phyloP scores from a whole-genome alignment of 179 eudicot genomes.

The Spergularia azorica region DNA sequence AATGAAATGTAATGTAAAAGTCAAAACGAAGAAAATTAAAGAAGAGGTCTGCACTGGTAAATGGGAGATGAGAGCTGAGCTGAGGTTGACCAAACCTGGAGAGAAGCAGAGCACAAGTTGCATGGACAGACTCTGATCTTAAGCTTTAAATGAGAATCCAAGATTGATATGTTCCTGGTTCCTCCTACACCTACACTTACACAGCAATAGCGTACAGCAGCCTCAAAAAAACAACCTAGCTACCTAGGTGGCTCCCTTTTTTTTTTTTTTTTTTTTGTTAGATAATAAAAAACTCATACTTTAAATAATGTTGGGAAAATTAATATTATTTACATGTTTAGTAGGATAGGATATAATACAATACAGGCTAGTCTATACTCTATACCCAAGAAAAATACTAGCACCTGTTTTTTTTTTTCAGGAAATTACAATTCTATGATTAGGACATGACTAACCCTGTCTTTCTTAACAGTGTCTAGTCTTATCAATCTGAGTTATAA shows the following conservation, averaged over 20 bases:
- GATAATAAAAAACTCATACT: not conserved
- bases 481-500: constrained; percentile 17
- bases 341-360: constrained; percentile 4
- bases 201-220: no score
- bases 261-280: constrained; percentile 19
- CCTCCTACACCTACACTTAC: no score
- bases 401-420: not conserved
- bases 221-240: not conserved
- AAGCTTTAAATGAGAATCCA: constrained; percentile 6
- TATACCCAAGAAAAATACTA: no score
- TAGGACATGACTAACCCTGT: constrained; percentile 35
- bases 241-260: not conserved
- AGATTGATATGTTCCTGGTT: not conserved
- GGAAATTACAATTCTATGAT: constrained; percentile 7
- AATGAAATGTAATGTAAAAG: not conserved
- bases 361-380: no score
- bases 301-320: no score
- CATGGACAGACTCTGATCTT: not conserved
- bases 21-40: not conserved
- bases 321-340: not conserved
- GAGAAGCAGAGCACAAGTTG: not conserved
- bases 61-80: not conserved
- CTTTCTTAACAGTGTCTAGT: constrained; percentile 20
- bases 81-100: not conserved
- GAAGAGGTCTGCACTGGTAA: not conserved